Percentiles rank a stretch among this genome's conserved stretches.
These are phyloP conservation scores for Xylariaceae sp. DNA, from an alignment of 2,329 filamentous ascomycete genomes.

Conservation along the genomic window DNA sequence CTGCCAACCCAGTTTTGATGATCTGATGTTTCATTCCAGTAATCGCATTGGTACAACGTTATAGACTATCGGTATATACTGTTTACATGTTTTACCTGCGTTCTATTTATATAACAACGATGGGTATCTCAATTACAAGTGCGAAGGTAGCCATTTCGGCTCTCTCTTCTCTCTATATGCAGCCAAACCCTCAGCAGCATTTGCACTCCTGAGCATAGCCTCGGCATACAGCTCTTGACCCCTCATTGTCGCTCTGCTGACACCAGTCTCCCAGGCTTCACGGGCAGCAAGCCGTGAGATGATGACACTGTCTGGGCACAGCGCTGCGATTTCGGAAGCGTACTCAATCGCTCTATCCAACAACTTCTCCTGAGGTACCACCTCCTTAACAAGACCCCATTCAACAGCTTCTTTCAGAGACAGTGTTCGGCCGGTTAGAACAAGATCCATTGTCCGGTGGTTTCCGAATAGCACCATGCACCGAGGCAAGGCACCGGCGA, in stretches of 20 bases:
- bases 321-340: conserved; percentile 1
- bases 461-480: conserved; percentile 6
- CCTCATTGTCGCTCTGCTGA: conserved; percentile 4
- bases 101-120: conserved; percentile 18
- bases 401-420: conserved; percentile 10
- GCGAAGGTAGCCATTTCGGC: conserved; percentile 26
- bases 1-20: too few relatives aligned
- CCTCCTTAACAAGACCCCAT: conserved; percentile 4
- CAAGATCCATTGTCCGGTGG: conserved; percentile 6
- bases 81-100: too few relatives aligned
- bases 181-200: conserved; percentile 4
- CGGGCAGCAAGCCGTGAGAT: conserved; percentile 6
- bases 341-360: conserved; percentile 2
- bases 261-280: conserved; percentile 9
- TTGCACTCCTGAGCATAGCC: conserved; percentile 9
- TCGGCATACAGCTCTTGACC: conserved; percentile 5
- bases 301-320: conserved; percentile 6
- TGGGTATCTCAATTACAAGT: neutral
- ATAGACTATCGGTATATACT: too few relatives aligned
- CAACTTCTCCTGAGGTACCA: conserved; percentile 3
- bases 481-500: conserved; percentile 4
- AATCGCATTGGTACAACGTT: too few relatives aligned
- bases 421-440: conserved; percentile 1
- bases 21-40: too few relatives aligned
- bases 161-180: conserved; percentile 32